Percentiles rank a stretch among this genome's conserved stretches.
Evolutionary conservation across 164 flowering plant genomes (phyloP).

Genomic region (Tinospora cordifolia): DNA sequence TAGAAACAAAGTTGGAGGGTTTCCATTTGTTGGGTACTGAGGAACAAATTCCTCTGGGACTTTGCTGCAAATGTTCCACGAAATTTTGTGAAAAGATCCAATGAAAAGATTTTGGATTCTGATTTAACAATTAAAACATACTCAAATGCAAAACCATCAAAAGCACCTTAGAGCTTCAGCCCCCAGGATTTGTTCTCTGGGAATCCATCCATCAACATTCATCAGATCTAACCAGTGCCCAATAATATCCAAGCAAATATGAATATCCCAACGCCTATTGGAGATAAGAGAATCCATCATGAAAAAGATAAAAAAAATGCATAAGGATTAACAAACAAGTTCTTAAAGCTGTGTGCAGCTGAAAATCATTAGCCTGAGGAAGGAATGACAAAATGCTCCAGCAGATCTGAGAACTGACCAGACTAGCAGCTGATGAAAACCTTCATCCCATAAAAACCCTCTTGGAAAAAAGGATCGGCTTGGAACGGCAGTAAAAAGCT

Average conservation of each 20-base stretch:
- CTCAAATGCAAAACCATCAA: neutral
- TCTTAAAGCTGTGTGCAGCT: slow-evolving; percentile 1
- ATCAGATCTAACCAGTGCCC: slow-evolving; percentile 98
- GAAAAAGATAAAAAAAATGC: neutral
- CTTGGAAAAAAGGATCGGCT: slow-evolving; percentile 93
- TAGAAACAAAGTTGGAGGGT: slow-evolving; percentile 87
- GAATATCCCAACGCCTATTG: slow-evolving; percentile 91
- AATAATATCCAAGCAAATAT: slow-evolving; percentile 73
- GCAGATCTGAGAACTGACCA: slow-evolving; percentile 45
- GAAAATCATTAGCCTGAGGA: neutral
- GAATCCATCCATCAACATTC: slow-evolving; percentile 98
- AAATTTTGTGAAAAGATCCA: neutral
- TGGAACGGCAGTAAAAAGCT: slow-evolving; percentile 94
- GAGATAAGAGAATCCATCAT: slow-evolving; percentile 6
- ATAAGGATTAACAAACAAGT: neutral
- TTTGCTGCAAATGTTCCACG: slow-evolving; percentile 49
- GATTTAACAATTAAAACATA: slow-evolving; percentile 1
- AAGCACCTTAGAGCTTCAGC: slow-evolving; percentile 90
- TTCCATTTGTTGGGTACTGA: slow-evolving; percentile 86
- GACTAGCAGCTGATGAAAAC: slow-evolving; percentile 89
- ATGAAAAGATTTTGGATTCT: neutral
- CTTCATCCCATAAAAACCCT: slow-evolving; percentile 99
- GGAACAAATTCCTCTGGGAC: slow-evolving; percentile 88
- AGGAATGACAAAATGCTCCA: slow-evolving; percentile 1
- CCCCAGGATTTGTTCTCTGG: slow-evolving; percentile 94